Percentiles rank a stretch among this genome's conserved stretches.
Conservation (phyloP, 2,329 filamentous ascomycete genomes). For the Botrytis pseudocinerea region DNA sequence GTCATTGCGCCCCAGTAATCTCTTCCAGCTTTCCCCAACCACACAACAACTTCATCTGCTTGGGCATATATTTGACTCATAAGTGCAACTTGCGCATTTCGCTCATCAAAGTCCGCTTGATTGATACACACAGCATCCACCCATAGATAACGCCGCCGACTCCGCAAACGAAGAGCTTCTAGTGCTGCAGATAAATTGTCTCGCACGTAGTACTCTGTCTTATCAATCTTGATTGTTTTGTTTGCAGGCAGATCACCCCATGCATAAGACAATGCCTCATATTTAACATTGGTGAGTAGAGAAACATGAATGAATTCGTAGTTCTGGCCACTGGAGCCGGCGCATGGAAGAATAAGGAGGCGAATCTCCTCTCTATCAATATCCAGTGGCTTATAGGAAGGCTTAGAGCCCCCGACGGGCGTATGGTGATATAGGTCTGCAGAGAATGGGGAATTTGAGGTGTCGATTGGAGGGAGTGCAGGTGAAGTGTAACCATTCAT, state of each 20-base stretch:
- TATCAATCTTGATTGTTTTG: constrained; percentile 12
- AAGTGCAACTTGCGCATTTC: constrained; percentile 19
- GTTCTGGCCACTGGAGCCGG: not conserved
- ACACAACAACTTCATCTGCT: constrained; percentile 17
- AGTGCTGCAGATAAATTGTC: constrained; percentile 19
- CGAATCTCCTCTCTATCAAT: constrained; percentile 15
- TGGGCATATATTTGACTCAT: constrained; percentile 21
- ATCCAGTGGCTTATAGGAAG: constrained; percentile 8
- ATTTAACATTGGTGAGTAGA: constrained; percentile 18
- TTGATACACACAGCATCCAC: constrained; percentile 23
- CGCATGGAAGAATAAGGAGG: constrained; percentile 12
- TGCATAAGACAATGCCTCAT: constrained; percentile 26
- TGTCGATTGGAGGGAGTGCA: not conserved
- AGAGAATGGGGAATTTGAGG: not conserved
- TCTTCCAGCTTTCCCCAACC: constrained; percentile 18
- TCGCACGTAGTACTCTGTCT: constrained; percentile 8
- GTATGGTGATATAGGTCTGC: constrained; percentile 4
- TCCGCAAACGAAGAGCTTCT: not conserved
- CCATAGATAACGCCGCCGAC: constrained; percentile 19
- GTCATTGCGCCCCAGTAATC: constrained; percentile 23
- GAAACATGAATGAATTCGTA: constrained; percentile 24
- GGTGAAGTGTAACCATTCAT: not conserved
- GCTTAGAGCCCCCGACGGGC: not conserved
- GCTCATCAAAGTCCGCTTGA: constrained; percentile 21
- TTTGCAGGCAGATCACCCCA: constrained; percentile 21